Evolutionary conservation across 2,329 filamentous ascomycete species (phyloP), one percentile per base, ranked within the genome.

Genomic region (Periglandula ipomoeae): DNA sequence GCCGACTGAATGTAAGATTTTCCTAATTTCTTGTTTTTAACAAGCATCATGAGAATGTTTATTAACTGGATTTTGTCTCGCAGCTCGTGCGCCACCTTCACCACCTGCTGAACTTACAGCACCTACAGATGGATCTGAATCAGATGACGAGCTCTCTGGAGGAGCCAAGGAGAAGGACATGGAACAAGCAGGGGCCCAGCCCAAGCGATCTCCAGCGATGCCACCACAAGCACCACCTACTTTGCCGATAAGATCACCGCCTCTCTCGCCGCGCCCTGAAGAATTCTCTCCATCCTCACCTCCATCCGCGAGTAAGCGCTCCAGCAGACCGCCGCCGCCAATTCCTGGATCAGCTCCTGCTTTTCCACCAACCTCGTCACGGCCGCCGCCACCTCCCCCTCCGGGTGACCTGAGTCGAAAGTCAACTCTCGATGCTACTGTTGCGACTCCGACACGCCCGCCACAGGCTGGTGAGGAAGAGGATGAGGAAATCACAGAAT

Each of bases 401-500:
- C 34, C 44, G 4, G 74, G 71, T 9, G 66, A 65, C 32, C 58
- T 74, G 15, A 80, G 76, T 54, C 77, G 81, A 53, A 72, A 76
- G 53, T 79, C 81, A 6, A 84, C 82, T 2, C 68, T 71, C 43
- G 79, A 84, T 55, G 73, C 71, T 47, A 70, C 70, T 43, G 57
- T 63, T 2, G 57, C 68, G 10, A 68, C 72, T 11, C 69, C 75
- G 22, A 56, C 67, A 48, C 61, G 74, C 52, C 66, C 66, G 10
- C 56, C 60, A 9, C 65, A 69, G 50, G 71, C 70, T 52, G 76
- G 70, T 22, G 84, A 85, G 27, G 82, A 82, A 27, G 83, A 84
- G 13, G 83, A 81, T 23, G 88, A 86, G 51, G 89, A 94, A 59
- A 78, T 89, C 30, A 94, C 89, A 0, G 91, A 96, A 61, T 97